phyloP scores from a whole-genome alignment of 2,329 filamentous ascomycete species.

The Sordariomycetes sp. region DNA sequence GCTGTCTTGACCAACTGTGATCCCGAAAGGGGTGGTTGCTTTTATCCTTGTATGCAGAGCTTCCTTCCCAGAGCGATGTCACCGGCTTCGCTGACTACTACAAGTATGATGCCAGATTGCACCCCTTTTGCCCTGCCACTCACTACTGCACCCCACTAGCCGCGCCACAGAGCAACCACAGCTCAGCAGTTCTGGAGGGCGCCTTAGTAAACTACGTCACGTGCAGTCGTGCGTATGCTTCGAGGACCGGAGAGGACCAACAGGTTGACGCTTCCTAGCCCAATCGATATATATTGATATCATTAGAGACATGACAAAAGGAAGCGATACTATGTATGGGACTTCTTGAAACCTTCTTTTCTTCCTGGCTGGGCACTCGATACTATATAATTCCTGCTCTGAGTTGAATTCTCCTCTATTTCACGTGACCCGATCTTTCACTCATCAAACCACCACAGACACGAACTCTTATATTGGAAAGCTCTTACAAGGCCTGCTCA shows the following conservation, averaged over 20 bases:
- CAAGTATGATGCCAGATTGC: slow-evolving; percentile 32
- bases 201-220: no score
- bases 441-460: not conserved
- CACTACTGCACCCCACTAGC: not conserved
- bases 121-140: slow-evolving; percentile 9
- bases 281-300: no score
- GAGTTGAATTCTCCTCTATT: not conserved
- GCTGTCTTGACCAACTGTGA: not conserved
- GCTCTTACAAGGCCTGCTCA: slow-evolving; percentile 4
- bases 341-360: no score
- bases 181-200: not conserved
- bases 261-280: no score
- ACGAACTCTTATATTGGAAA: not conserved
- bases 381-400: not conserved
- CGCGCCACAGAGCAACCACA: not conserved
- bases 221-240: no score
- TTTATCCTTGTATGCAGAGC: not conserved
- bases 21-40: slow-evolving; percentile 1
- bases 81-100: slow-evolving; percentile 6
- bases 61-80: slow-evolving; percentile 3
- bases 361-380: no score
- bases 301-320: no score
- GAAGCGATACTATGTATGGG: no score
- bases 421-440: not conserved
- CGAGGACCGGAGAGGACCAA: no score